Conservation (phyloP, 495 filamentous ascomycete genomes). For the Hyaloscypha hepaticicola region DNA sequence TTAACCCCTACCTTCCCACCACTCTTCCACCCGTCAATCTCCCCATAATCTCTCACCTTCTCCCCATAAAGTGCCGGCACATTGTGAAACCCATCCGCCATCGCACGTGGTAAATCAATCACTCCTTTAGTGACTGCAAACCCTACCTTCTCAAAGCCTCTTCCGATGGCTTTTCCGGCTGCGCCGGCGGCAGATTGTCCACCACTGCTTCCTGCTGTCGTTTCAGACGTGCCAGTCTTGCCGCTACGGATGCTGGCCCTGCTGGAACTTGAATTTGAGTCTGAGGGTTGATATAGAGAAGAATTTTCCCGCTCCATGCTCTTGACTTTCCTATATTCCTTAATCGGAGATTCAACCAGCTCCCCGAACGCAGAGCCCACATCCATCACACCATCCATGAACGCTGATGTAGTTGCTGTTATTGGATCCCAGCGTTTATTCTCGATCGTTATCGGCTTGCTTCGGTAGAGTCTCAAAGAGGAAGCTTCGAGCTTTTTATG, state of each 20-base stretch:
- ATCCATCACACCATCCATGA: conserved; percentile 5
- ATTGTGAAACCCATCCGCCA: conserved; percentile 43
- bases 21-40: conserved; percentile 56
- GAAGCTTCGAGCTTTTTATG: conserved; percentile 17
- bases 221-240: not conserved
- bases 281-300: not conserved
- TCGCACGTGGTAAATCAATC: conserved; percentile 18
- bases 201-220: not conserved
- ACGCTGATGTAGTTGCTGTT: conserved; percentile 24
- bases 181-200: conserved; percentile 5
- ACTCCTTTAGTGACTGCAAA: conserved; percentile 7
- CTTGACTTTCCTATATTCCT: conserved; percentile 12
- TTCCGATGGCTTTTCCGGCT: conserved; percentile 8
- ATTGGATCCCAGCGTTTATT: conserved; percentile 45
- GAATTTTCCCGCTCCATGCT: conserved; percentile 4
- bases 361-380: conserved; percentile 8
- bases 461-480: conserved; percentile 1
- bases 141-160: conserved; percentile 2
- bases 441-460: conserved; percentile 35
- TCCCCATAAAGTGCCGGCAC: conserved; percentile 61
- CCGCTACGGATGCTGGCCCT: not conserved
- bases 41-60: conserved; percentile 51
- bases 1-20: conserved; percentile 53
- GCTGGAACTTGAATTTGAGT: not conserved
- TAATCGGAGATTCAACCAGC: not conserved